Conservation (phyloP, 208 protist genomes). For the Tritrichomonas foetus region DNA sequence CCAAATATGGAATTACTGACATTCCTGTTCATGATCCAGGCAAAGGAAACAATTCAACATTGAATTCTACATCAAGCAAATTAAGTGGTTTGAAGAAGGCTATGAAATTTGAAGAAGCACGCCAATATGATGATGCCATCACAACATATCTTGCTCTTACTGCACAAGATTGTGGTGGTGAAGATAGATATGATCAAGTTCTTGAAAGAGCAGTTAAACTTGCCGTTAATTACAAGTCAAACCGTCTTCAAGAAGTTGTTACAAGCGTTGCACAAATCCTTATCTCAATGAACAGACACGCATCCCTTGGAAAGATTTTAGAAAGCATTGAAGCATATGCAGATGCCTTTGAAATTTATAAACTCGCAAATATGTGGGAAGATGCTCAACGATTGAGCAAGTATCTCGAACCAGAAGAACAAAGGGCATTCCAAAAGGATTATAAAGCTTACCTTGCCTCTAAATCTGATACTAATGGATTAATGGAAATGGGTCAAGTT, state of each 20-base stretch:
- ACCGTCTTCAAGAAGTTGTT: background rate
- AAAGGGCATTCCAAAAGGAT: background rate
- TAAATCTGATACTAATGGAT: background rate
- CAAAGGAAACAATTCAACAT: background rate
- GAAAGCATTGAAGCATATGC: conserved; percentile 20
- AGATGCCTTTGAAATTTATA: conserved; percentile 35
- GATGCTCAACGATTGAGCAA: background rate
- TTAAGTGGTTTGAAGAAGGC: background rate
- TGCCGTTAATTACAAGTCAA: background rate
- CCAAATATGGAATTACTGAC: background rate
- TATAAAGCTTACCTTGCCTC: background rate
- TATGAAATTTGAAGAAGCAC: background rate
- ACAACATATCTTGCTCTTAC: background rate
- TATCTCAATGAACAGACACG: background rate
- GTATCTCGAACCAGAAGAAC: background rate
- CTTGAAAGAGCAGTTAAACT: conserved; percentile 1
- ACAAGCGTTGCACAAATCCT: background rate
- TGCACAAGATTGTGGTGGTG: background rate
- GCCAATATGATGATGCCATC: background rate
- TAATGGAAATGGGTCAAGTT: background rate
- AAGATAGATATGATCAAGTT: conserved; percentile 20
- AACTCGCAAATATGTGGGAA: background rate
- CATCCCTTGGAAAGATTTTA: conserved; percentile 3
- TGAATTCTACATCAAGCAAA: background rate
- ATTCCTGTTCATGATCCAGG: background rate